These are phyloP conservation scores for Dictyophora rubrovolvata DNA, from an alignment of 768 basidiomycete species.

Conservation along the genomic window DNA sequence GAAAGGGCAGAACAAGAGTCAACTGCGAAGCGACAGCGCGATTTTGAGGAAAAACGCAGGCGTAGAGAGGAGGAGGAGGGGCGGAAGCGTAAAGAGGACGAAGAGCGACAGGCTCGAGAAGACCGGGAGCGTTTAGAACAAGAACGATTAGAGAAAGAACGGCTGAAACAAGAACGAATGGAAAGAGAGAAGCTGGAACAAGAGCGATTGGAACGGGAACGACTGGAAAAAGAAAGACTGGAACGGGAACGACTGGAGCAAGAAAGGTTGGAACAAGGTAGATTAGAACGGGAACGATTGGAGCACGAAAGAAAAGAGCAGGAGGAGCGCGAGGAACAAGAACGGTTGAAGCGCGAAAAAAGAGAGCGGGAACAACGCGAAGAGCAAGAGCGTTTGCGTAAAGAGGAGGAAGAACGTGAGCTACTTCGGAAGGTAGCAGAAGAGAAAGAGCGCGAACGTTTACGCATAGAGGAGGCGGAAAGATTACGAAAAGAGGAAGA, in stretches of 20 bases:
- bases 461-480: slow-evolving; percentile 21
- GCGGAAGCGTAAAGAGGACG: slow-evolving; percentile 20
- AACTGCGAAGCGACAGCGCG: slow-evolving; percentile 20
- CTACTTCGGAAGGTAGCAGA: slow-evolving; percentile 24
- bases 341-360: slow-evolving; percentile 26
- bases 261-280: slow-evolving; percentile 15
- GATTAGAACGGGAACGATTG: slow-evolving; percentile 19
- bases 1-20: slow-evolving; percentile 9
- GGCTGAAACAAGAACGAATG: slow-evolving; percentile 19
- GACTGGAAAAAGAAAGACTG: slow-evolving; percentile 19
- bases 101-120: slow-evolving; percentile 18
- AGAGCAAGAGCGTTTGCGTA: slow-evolving; percentile 22
- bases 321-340: slow-evolving; percentile 10
- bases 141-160: slow-evolving; percentile 9
- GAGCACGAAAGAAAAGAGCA: slow-evolving; percentile 28
- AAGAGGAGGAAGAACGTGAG: slow-evolving; percentile 33
- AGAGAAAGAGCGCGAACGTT: slow-evolving; percentile 13
- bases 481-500: slow-evolving; percentile 27
- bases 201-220: slow-evolving; percentile 15
- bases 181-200: slow-evolving; percentile 28
- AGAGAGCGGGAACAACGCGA: slow-evolving; percentile 31
- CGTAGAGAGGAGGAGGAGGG: slow-evolving; percentile 15
- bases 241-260: slow-evolving; percentile 28
- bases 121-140: slow-evolving; percentile 12
- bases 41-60: slow-evolving; percentile 11